Conservation (phyloP, 495 filamentous ascomycete genomes). For the Xylaria nigripes region DNA sequence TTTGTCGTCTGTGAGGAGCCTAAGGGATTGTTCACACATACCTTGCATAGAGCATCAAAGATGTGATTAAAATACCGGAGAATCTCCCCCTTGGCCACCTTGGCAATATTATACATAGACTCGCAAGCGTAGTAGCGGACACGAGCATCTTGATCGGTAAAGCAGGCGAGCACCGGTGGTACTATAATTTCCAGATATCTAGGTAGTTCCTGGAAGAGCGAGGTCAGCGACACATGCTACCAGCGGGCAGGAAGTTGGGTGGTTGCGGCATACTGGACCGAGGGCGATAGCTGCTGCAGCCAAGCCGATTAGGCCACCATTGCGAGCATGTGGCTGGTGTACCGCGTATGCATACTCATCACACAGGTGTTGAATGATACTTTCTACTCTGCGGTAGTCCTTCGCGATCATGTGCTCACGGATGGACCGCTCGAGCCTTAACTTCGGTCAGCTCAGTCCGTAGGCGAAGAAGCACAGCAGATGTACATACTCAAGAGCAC, state of each 20-base stretch:
- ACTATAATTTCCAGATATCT: conserved; percentile 88
- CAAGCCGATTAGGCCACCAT: conserved; percentile 92
- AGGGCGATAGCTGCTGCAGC: conserved; percentile 95
- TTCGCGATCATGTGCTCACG: conserved; percentile 70
- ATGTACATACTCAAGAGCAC: conserved; percentile 81
- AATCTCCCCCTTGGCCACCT: conserved; percentile 97
- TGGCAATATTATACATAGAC: conserved; percentile 99
- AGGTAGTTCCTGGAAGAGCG: conserved; percentile 62
- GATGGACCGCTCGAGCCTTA: conserved; percentile 81
- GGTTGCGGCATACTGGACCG: conserved; percentile 60
- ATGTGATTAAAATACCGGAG: conserved; percentile 95
- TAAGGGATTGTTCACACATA: conserved; percentile 29
- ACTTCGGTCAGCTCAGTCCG: conserved; percentile 9
- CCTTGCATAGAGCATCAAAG: conserved; percentile 95
- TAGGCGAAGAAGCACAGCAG: conserved; percentile 1
- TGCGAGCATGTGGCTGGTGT: conserved; percentile 93
- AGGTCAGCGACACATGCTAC: conserved; percentile 16
- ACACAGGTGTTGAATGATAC: conserved; percentile 90
- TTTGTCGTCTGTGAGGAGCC: conserved; percentile 1
- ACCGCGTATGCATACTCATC: conserved; percentile 97
- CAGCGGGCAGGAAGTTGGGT: neutral
- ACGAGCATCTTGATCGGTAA: conserved; percentile 94
- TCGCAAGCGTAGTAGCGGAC: conserved; percentile 99
- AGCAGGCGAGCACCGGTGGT: conserved; percentile 96
- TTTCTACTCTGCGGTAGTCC: conserved; percentile 68